Base-by-base conservation (phyloP, 306 rosid genomes). In the Hippophae tibetana region DNA sequence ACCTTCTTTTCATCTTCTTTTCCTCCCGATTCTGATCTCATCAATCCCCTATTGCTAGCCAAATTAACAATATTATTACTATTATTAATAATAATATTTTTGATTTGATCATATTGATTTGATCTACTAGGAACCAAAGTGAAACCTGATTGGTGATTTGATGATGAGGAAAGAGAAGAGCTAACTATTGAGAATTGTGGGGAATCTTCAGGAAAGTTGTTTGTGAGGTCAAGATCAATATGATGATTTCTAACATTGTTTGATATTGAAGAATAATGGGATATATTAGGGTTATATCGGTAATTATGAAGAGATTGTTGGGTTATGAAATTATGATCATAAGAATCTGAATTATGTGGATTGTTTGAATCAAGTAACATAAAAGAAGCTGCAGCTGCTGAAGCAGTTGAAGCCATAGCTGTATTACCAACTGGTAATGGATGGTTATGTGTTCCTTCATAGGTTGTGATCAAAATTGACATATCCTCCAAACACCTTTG, bases 371-470 rank as follows among this genome's bases (percentile, higher is more conserved):
- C 90, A 47, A 85, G 43, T 44, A 83, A 68, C 86, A 83, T 78
- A 7, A 75, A 81, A 38, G 97, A 89, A 72, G 87, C 52, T 0
- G 64, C 52, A 7, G 58, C 75, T 55, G 83, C 79, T 42, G 95
- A 76, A 1, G 86, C 73, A 13, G 85, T 73, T 2, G 85, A 81
- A 5, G 98, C 87, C 42, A 96, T 96, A 96, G 87, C 85, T 9
- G 98, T 85, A 65, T 96, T 95, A 13, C 89, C 98, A 6, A 90
- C 96, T 0, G 96, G 98, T 4, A 92, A 83, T 42, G 98, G 93
- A 78, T 92, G 98, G 60, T 92, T 92, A 46, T 92, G 98, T 53
- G 87, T 92, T 62, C 96, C 98, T 81, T 92, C 98, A 55, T 92
- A 92, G 0, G 98, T 92, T 76, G 98, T 87, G 38, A 92, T 92